These are phyloP conservation scores for Mimosa pudica DNA, from an alignment of 306 rosid genomes.

Conservation along the genomic window DNA sequence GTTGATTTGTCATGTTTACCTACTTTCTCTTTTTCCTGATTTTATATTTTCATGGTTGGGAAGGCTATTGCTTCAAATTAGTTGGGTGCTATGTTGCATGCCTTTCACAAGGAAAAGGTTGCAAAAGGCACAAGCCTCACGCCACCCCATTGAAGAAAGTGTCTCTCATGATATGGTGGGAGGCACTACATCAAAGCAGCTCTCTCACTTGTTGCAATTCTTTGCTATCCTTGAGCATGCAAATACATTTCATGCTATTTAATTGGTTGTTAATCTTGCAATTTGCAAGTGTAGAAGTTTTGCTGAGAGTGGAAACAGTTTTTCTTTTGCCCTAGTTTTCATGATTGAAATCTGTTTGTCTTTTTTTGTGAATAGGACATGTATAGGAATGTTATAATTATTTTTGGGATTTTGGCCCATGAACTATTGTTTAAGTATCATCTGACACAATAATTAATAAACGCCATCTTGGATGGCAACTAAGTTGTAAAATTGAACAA, in stretches of 20 bases:
- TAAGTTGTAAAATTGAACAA: too few relatives aligned
- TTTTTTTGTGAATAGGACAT: background rate
- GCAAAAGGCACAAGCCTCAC: background rate
- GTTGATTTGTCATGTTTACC: background rate
- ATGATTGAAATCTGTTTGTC: slow-evolving; percentile 24
- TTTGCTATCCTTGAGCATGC: background rate
- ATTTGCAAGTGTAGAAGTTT: background rate
- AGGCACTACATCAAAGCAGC: background rate
- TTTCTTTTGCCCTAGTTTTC: background rate
- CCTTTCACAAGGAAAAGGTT: background rate
- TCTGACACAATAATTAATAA: too few relatives aligned
- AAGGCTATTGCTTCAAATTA: background rate
- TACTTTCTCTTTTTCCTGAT: background rate
- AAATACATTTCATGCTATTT: background rate
- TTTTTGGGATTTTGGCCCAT: background rate
- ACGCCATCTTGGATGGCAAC: too few relatives aligned
- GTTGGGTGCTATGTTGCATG: background rate
- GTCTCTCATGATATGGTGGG: background rate
- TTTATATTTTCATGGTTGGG: background rate
- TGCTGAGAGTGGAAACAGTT: background rate
- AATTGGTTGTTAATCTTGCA: background rate
- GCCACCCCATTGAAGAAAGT: background rate
- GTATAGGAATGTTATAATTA: background rate
- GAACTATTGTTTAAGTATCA: too few relatives aligned
- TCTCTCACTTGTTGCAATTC: background rate